Conservation (phyloP, 352 stramenopile genomes). For the Phytophthora melonis region DNA sequence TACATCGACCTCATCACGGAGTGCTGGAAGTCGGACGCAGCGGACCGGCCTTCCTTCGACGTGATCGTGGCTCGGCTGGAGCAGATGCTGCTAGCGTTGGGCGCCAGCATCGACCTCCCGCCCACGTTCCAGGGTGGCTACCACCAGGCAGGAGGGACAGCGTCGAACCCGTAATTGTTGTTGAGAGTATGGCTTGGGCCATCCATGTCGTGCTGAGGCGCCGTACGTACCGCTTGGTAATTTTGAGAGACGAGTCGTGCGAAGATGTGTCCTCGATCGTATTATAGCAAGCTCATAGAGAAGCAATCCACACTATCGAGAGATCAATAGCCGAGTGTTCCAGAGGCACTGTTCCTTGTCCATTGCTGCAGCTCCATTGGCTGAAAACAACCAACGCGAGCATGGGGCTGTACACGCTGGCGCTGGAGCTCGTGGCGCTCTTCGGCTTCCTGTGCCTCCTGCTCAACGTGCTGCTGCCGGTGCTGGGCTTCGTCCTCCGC, state of each 20-base stretch:
- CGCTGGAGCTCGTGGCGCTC: conserved; percentile 51
- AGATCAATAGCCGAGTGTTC: conserved; percentile 40
- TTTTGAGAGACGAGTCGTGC: conserved; percentile 45
- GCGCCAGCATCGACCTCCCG: conserved; percentile 83
- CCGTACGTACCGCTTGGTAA: conserved; percentile 39
- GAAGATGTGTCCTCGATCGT: conserved; percentile 45
- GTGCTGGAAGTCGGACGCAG: conserved; percentile 85
- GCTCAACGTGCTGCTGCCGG: conserved; percentile 50
- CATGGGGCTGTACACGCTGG: conserved; percentile 28
- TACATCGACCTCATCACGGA: conserved; percentile 84
- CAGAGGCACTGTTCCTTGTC: conserved; percentile 15
- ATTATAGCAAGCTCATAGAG: conserved; percentile 54
- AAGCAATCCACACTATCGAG: conserved; percentile 44
- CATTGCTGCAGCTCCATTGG: conserved; percentile 32
- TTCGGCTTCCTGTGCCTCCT: conserved; percentile 59
- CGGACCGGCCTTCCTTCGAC: conserved; percentile 77
- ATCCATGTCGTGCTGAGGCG: conserved; percentile 20
- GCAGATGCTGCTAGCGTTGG: conserved; percentile 71
- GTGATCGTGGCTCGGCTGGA: conserved; percentile 85
- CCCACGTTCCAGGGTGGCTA: conserved; percentile 89
- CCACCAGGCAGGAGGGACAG: conserved; percentile 63
- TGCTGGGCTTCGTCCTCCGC: conserved; percentile 38
- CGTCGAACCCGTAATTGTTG: conserved; percentile 37
- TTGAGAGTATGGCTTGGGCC: conserved; percentile 22
- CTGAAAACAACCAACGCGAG: conserved; percentile 24